A percentile compares a stretch with the other conserved stretches of the same genome.
These are phyloP conservation scores for Silene noctiflora DNA, from an alignment of 179 eudicot genomes.

Conservation along the genomic window DNA sequence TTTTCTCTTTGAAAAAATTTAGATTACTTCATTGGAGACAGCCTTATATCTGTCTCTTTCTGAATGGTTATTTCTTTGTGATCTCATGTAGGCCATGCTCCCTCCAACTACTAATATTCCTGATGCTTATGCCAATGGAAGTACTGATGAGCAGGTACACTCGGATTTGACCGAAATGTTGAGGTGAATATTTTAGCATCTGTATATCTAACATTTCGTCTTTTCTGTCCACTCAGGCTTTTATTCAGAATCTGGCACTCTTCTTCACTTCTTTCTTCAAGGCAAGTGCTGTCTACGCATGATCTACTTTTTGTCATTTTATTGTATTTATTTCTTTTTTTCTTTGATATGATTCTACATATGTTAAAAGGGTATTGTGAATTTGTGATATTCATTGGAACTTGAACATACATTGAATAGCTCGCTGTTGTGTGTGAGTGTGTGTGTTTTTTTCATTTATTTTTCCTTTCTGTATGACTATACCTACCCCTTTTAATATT, in stretches of 20 bases:
- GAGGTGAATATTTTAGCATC: not conserved
- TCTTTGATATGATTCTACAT: not conserved
- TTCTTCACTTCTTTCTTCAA: conserved; percentile 91
- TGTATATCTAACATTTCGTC: conserved; percentile 14
- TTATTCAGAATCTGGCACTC: conserved; percentile 93
- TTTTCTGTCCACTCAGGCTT: conserved; percentile 55
- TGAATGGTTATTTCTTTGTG: conserved; percentile 6
- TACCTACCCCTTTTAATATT: not conserved
- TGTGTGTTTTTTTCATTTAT: no score
- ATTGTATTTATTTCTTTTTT: not conserved
- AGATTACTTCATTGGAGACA: not conserved
- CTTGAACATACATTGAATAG: not conserved
- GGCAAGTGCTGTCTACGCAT: conserved; percentile 36
- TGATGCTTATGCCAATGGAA: conserved; percentile 88
- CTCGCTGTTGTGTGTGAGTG: not conserved
- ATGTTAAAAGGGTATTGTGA: not conserved
- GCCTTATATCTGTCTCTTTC: not conserved
- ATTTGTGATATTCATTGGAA: not conserved
- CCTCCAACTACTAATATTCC: conserved; percentile 64
- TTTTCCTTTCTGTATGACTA: no score
- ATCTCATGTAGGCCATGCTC: conserved; percentile 55
- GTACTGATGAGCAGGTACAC: conserved; percentile 85
- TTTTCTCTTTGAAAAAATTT: not conserved
- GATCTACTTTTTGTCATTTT: not conserved
- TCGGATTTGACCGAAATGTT: not conserved